Conservation (phyloP, 106 monocot genomes). For the Apostasia ramifera region DNA sequence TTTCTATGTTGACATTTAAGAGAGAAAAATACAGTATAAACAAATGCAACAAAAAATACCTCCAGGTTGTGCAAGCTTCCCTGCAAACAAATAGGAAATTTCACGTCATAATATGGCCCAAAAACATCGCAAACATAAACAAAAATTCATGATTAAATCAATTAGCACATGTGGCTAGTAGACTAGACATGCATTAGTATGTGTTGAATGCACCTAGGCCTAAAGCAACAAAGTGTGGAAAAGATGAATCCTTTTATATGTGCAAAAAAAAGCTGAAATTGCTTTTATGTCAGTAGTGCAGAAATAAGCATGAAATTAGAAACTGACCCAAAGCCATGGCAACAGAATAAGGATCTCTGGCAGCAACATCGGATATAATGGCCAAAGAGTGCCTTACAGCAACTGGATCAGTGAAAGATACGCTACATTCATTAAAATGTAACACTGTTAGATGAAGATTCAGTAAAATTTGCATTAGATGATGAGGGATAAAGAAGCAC, state of each 20-base stretch:
- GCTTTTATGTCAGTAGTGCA: too few relatives aligned
- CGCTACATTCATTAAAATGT: conserved; percentile 37
- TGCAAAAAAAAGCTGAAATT: too few relatives aligned
- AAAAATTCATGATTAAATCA: too few relatives aligned
- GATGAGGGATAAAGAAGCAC: not conserved
- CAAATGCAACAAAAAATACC: conserved; percentile 33
- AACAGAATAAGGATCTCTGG: conserved; percentile 96
- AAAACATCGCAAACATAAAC: too few relatives aligned
- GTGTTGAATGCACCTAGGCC: too few relatives aligned
- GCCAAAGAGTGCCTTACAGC: conserved; percentile 87
- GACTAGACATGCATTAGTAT: too few relatives aligned
- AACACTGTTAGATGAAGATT: not conserved
- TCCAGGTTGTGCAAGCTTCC: conserved; percentile 83
- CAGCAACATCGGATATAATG: conserved; percentile 83
- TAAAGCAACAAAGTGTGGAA: too few relatives aligned
- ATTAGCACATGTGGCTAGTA: too few relatives aligned
- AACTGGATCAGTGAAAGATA: conserved; percentile 93
- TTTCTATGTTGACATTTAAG: not conserved
- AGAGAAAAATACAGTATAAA: not conserved
- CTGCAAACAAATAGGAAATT: conserved; percentile 42
- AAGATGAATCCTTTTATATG: too few relatives aligned
- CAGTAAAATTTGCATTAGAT: not conserved
- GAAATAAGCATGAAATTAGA: not conserved
- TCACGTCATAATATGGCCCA: not conserved
- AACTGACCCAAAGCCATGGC: conserved; percentile 96